Evolutionary conservation across 345 rosid species (phyloP).

Genomic region (Rhodamnia rubescens): DNA sequence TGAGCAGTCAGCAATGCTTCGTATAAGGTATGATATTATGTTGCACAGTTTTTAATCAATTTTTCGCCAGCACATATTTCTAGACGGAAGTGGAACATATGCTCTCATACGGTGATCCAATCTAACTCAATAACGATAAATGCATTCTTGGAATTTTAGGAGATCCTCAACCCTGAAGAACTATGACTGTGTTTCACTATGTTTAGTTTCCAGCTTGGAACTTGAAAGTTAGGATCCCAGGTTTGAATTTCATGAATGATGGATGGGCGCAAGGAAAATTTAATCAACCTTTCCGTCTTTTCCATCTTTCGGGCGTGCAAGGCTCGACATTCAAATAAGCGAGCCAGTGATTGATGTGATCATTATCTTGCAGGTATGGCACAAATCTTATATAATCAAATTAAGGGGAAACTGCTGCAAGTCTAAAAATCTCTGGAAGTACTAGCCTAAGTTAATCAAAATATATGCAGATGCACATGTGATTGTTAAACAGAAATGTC

Average conservation of each 20-base stretch:
- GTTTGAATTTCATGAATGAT: neutral
- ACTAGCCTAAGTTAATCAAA: neutral
- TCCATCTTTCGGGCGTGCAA: neutral
- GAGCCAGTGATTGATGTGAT: too few species aligned
- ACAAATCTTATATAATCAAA: neutral
- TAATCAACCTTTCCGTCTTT: neutral
- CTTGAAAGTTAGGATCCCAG: neutral
- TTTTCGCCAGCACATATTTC: neutral
- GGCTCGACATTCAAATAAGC: too few species aligned
- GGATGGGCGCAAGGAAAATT: neutral
- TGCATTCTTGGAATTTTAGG: neutral
- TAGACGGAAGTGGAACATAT: neutral
- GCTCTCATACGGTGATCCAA: neutral
- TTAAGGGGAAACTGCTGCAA: neutral
- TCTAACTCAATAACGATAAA: neutral
- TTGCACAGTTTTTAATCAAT: neutral
- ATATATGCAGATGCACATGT: neutral
- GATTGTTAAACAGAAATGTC: neutral
- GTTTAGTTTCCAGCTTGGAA: neutral
- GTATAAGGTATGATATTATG: neutral
- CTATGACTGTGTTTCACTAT: neutral
- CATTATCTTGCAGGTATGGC: too few species aligned
- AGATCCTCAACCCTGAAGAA: neutral
- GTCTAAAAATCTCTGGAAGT: neutral
- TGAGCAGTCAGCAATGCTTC: neutral